Base-by-base conservation (phyloP, 179 eudicot genomes). In the Silene vulgaris region DNA sequence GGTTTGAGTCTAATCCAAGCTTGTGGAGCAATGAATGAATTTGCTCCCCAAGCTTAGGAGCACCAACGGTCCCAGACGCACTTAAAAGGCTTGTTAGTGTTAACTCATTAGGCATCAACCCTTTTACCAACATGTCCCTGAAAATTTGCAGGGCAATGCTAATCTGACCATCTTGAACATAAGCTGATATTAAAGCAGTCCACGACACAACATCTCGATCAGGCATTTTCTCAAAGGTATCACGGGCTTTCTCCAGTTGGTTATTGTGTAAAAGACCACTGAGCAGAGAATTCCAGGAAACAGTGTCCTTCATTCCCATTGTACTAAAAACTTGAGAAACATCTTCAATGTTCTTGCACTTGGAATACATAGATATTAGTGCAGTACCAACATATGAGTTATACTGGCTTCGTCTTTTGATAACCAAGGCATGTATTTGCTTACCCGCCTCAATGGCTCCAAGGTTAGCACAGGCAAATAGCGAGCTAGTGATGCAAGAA, bases 341-440 rank as follows among this genome's bases (percentile, higher is more conserved):
- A 75, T 83, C 86, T 75, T 83, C 88, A 56, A 84, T 69, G 35
- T 76, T 76, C 74, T 80, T 84, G 78, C 83, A 82, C 68, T 82
- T 84, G 14, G 82, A 84, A 76, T 85, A 87, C 89, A 87, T 87
- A 45, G 84, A 80, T 50, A 87, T 81, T 77, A 87, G 68, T n/a
- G 80, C 82, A 74, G 83, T 85, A 26, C 82, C 84, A 50, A 87
- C 75, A 66, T 61, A 79, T 0, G 82, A 71, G 63, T 85, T 81
- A 61, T 60, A 5, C 16, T 85, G 85, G 45, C 76, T 79, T 37
- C 78, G 77, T 14, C 56, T 60, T 75, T 85, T 87, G 29, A 87
- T 71, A 21, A 82, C 70, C 26, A 84, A 78, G 48, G 82, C 79
- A 75, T 87, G 89, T 60, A 87, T 79, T 74, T 87, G 87, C 78